phyloP scores from a whole-genome alignment of 441 rosid genomes.

The Corymbia citriodora region DNA sequence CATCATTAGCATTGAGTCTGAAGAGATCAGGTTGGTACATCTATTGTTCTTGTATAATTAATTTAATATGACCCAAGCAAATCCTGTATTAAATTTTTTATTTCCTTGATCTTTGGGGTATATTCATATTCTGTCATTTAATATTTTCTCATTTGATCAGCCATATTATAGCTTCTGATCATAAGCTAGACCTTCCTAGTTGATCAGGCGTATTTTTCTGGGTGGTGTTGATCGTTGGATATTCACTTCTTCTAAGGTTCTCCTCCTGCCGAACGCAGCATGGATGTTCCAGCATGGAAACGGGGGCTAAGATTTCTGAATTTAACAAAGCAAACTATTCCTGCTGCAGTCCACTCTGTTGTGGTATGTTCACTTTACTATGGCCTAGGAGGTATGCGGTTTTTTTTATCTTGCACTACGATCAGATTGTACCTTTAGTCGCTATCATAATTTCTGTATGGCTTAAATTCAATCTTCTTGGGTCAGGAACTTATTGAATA shows the following conservation, averaged over 20 bases:
- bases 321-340: constrained; percentile 56
- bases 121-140: not conserved
- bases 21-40: constrained; percentile 77
- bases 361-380: constrained; percentile 50
- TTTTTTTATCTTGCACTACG: not conserved
- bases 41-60: not conserved
- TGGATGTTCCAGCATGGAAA: constrained; percentile 90
- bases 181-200: not conserved
- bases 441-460: not conserved
- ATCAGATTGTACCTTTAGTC: not conserved
- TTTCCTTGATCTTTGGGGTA: not conserved
- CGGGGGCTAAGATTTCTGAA: constrained; percentile 79
- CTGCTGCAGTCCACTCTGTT: constrained; percentile 84
- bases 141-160: not conserved
- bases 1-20: constrained; percentile 61
- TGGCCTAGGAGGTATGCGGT: not conserved
- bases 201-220: constrained; percentile 19
- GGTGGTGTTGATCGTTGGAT: constrained; percentile 86
- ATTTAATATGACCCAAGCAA: not conserved
- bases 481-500: not conserved
- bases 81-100: not conserved
- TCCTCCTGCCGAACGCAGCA: constrained; percentile 99
- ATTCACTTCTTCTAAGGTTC: constrained; percentile 98
- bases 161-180: not conserved
- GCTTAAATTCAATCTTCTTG: not conserved